Percentiles rank a stretch among this genome's conserved stretches.
Conservation (phyloP, 306 rosid genomes). For the Dryas alaskensis region DNA sequence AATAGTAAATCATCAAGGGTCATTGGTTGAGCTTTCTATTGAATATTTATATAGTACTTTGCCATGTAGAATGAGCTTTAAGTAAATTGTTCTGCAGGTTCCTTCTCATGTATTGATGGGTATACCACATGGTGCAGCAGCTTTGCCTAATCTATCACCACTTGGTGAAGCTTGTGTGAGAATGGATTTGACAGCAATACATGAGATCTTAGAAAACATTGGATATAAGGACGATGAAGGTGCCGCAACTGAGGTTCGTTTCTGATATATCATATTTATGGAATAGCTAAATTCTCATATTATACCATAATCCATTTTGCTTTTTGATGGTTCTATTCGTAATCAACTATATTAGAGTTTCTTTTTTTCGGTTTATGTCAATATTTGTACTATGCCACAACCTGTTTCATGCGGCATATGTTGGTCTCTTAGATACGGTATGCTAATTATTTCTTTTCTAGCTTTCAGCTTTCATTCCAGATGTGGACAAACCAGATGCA, state of each 20-base stretch:
- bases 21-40: constrained; percentile 17
- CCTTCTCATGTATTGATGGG: constrained; percentile 91
- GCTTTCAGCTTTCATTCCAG: constrained; percentile 86
- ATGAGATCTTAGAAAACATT: constrained; percentile 77
- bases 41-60: constrained; percentile 18
- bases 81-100: constrained; percentile 52
- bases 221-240: constrained; percentile 98
- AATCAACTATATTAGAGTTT: neutral
- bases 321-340: neutral
- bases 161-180: constrained; percentile 86
- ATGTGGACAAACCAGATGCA: constrained; percentile 99
- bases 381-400: neutral
- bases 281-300: neutral
- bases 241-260: constrained; percentile 80
- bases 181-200: constrained; percentile 82
- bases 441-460: constrained; percentile 16
- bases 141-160: constrained; percentile 55
- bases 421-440: neutral
- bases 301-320: neutral
- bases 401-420: too few relatives aligned
- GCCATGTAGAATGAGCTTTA: constrained; percentile 29
- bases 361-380: neutral
- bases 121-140: constrained; percentile 54
- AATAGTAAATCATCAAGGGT: constrained; percentile 6
- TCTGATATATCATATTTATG: constrained; percentile 21